Evolutionary conservation across 179 eudicot genomes (phyloP).

Genomic region (Dionaea muscipula): DNA sequence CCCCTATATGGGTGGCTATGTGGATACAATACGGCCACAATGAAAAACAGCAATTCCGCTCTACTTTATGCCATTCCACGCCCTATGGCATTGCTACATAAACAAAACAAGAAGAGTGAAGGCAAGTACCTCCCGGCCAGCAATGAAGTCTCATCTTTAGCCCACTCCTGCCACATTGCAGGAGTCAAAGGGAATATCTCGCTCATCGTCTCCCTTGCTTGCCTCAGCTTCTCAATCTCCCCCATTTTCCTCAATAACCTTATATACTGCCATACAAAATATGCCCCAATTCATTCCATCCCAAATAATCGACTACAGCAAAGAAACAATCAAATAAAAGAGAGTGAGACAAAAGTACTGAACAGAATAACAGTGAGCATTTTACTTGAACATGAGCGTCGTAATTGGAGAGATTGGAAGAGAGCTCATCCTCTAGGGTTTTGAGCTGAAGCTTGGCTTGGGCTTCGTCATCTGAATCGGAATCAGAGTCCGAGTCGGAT

Average conservation of each 20-base stretch:
- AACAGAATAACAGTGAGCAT: not conserved
- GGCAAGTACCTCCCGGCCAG: constrained; percentile 33
- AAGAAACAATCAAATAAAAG: not conserved
- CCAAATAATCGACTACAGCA: not conserved
- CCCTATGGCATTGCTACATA: too few species aligned
- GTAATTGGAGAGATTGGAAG: constrained; percentile 52
- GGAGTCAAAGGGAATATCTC: constrained; percentile 61
- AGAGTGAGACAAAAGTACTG: not conserved
- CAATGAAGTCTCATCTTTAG: constrained; percentile 60
- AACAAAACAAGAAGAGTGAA: too few species aligned
- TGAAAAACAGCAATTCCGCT: too few species aligned
- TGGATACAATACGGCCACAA: too few species aligned
- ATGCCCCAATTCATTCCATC: not conserved
- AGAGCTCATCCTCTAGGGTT: constrained; percentile 60
- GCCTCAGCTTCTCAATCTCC: constrained; percentile 67
- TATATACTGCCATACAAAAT: constrained; percentile 40
- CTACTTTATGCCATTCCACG: too few species aligned
- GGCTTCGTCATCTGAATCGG: constrained; percentile 53
- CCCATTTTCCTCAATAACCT: constrained; percentile 67
- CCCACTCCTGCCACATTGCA: constrained; percentile 91
- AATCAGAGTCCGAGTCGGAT: constrained; percentile 29
- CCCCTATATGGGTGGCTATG: too few species aligned
- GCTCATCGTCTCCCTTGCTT: constrained; percentile 79
- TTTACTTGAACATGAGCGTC: constrained; percentile 70
- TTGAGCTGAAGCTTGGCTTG: constrained; percentile 34